These are phyloP conservation scores for Pisolithus marmoratus DNA, from an alignment of 768 basidiomycete species.

Conservation along the genomic window DNA sequence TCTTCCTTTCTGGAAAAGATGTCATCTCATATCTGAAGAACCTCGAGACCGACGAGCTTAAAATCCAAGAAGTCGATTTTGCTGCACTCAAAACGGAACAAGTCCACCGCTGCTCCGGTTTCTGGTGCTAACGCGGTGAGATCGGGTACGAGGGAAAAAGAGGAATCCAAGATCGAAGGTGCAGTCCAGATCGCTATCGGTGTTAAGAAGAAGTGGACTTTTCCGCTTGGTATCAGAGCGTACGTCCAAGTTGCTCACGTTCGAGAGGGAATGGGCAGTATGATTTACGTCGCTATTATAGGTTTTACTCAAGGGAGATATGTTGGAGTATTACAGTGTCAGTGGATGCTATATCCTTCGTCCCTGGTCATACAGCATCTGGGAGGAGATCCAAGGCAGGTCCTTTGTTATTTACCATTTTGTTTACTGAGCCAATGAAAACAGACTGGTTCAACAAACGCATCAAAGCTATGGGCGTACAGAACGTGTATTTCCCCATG, in stretches of 20 bases:
- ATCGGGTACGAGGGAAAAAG: slow-evolving; percentile 49
- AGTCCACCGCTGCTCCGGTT: slow-evolving; percentile 28
- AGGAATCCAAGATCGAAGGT: slow-evolving; percentile 78
- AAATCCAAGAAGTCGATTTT: slow-evolving; percentile 74
- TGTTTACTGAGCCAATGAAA: not conserved
- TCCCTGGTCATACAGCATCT: slow-evolving; percentile 96
- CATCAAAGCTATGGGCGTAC: slow-evolving; percentile 92
- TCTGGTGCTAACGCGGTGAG: not conserved
- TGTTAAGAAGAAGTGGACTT: slow-evolving; percentile 94
- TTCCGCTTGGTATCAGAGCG: slow-evolving; percentile 89
- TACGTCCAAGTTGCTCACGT: slow-evolving; percentile 30
- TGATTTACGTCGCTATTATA: slow-evolving; percentile 21
- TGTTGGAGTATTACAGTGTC: slow-evolving; percentile 99
- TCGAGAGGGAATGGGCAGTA: no score
- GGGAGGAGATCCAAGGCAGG: slow-evolving; percentile 91
- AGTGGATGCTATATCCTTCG: slow-evolving; percentile 98
- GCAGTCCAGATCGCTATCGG: slow-evolving; percentile 90
- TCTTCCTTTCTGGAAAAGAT: slow-evolving; percentile 77
- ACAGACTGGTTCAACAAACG: slow-evolving; percentile 88
- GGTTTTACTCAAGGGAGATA: slow-evolving; percentile 97
- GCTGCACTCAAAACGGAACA: slow-evolving; percentile 48
- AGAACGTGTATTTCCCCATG: slow-evolving; percentile 99
- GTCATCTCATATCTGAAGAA: slow-evolving; percentile 64
- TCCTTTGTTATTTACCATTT: slow-evolving; percentile 1
- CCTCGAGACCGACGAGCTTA: slow-evolving; percentile 61